These are phyloP conservation scores for Ochetophila trinervis DNA, from an alignment of 306 rosid genomes.

Conservation along the genomic window DNA sequence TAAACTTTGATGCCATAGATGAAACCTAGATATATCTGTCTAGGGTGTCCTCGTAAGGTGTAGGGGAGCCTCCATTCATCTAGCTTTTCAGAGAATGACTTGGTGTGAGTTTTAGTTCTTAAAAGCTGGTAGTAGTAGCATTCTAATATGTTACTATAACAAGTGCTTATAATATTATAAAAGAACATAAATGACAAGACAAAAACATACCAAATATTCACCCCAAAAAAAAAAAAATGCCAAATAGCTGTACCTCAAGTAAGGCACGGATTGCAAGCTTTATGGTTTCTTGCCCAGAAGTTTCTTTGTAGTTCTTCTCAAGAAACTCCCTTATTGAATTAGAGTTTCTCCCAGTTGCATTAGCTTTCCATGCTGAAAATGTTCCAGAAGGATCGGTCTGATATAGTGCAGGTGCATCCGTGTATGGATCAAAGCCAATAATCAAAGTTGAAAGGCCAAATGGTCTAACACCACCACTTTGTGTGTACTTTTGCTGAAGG, in stretches of 20 bases:
- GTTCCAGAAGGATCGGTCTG: constrained; percentile 99
- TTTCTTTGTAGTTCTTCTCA: constrained; percentile 89
- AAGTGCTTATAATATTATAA: neutral
- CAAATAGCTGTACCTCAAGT: constrained; percentile 61
- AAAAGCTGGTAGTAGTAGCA: neutral
- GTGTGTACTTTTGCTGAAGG: constrained; percentile 97
- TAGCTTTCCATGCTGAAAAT: constrained; percentile 96
- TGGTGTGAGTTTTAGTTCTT: neutral
- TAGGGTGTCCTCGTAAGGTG: too few species aligned
- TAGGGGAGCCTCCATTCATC: too few species aligned
- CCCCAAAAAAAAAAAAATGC: constrained; percentile 9
- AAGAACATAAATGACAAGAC: neutral
- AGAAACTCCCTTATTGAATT: constrained; percentile 87
- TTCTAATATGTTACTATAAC: neutral
- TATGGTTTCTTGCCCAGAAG: constrained; percentile 83
- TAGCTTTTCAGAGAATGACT: too few species aligned
- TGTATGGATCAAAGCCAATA: constrained; percentile 90
- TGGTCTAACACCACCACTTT: constrained; percentile 96
- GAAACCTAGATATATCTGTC: too few species aligned
- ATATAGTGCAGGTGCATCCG: constrained; percentile 61
- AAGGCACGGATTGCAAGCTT: constrained; percentile 92
- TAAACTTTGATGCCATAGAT: neutral
- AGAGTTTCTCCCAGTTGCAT: constrained; percentile 92
- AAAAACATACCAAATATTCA: too few species aligned
- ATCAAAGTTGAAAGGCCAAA: constrained; percentile 97